Evolutionary conservation across 2,329 filamentous ascomycete species (phyloP), one percentile per base, ranked within the genome.

Genomic region (Fusarium longipes): DNA sequence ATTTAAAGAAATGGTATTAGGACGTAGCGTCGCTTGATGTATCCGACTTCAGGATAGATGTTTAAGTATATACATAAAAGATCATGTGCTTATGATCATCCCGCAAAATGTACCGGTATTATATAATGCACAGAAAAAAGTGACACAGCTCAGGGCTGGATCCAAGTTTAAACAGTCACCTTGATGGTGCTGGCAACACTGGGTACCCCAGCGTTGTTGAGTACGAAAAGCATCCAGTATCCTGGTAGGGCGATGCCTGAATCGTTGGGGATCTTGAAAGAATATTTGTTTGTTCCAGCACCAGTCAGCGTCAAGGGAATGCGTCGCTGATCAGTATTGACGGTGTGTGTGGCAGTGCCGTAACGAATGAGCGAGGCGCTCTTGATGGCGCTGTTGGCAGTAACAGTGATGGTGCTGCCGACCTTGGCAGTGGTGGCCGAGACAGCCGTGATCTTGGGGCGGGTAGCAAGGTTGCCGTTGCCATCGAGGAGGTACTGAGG

Each of bases 141-240:
- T 14, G 25, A 40, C 15, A 45, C n/a, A 11, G 15, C 33, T 22
- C n/a, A 29, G 10, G 25, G 4, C 25, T 12, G 20, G n/a, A 12
- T 6, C 5, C 1, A 10, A 14, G 24, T 47, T 42, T 38, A 70
- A 3, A 27, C 20, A 3, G 56, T 70, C 12, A 70, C 61, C 43
- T 68, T 58, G 12, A 68, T 69, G 7, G 65, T 68, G 10, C 51
- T 43, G 4, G 68, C 67, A 52, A 70, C 64, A 9, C 64, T 68
- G 15, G 68, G 68, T 3, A 70, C 68, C 1, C 68, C 67, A 9
- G 27, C 55, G 14, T 42, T 25, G 50, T 68, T 70, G 11, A 70
- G 49, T 1, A 70, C 68, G 40, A 70, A 70, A 3, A 70, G 38
- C 68, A 70, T 70, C 68, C 67, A 70, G 49, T 70, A 70, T 7